Conservation (phyloP, 768 basidiomycete species). For the Ramaria sp. region DNA sequence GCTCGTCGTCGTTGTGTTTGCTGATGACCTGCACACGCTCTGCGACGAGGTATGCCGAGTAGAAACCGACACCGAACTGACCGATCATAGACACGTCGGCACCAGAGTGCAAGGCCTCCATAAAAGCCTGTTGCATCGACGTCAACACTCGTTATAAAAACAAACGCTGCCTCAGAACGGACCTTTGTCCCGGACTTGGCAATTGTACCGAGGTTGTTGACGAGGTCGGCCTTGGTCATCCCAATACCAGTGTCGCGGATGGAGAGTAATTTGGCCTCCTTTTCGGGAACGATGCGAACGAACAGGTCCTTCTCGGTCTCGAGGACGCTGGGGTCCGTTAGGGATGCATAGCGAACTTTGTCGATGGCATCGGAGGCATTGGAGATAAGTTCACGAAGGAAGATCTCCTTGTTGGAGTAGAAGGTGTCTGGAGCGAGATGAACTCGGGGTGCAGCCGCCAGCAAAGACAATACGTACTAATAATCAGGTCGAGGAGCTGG, state of each 20-base stretch:
- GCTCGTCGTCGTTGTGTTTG: slow-evolving; percentile 99
- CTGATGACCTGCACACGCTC: slow-evolving; percentile 98
- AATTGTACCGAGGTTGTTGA: slow-evolving; percentile 97
- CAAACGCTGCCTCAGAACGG: slow-evolving; percentile 11
- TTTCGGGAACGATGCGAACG: slow-evolving; percentile 93
- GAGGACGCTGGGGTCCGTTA: slow-evolving; percentile 86
- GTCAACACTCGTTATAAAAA: neutral
- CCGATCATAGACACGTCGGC: slow-evolving; percentile 95
- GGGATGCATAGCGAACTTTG: slow-evolving; percentile 94
- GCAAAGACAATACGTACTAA: slow-evolving; percentile 51
- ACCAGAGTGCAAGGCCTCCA: slow-evolving; percentile 91
- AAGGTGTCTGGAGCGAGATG: slow-evolving; percentile 68
- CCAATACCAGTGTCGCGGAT: slow-evolving; percentile 96
- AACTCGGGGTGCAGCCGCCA: slow-evolving; percentile 7
- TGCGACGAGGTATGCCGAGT: slow-evolving; percentile 98
- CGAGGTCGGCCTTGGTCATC: slow-evolving; percentile 99
- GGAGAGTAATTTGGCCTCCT: slow-evolving; percentile 84
- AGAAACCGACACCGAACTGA: slow-evolving; percentile 99
- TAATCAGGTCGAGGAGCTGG: slow-evolving; percentile 96
- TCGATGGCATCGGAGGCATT: slow-evolving; percentile 97
- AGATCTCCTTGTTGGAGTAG: slow-evolving; percentile 99
- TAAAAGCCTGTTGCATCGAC: slow-evolving; percentile 65
- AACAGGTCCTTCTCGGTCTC: slow-evolving; percentile 86
- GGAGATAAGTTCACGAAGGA: slow-evolving; percentile 96
- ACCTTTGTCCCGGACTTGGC: slow-evolving; percentile 93